Conservation (phyloP, 192 early-diverging fungal species). For the Gonapodya prolifera region DNA sequence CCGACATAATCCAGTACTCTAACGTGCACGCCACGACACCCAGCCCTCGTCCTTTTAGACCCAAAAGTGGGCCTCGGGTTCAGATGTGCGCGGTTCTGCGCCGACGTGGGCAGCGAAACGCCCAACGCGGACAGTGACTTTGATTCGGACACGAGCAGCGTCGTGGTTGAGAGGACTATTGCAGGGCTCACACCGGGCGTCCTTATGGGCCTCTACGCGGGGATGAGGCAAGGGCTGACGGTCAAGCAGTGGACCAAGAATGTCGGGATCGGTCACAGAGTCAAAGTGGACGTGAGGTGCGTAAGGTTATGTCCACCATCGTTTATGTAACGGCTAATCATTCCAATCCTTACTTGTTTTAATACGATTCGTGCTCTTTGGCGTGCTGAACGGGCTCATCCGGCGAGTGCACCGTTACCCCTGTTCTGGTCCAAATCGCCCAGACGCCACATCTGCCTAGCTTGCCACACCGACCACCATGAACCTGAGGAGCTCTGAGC, state of each 20-base stretch:
- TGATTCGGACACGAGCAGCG: neutral
- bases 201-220: slow-evolving; percentile 59
- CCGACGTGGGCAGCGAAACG: neutral
- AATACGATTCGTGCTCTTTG: slow-evolving; percentile 84
- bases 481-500: neutral
- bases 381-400: slow-evolving; percentile 69
- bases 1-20: slow-evolving; percentile 91
- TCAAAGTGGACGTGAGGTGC: slow-evolving; percentile 71
- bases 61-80: neutral
- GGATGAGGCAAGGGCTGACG: slow-evolving; percentile 59
- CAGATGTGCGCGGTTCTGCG: neutral
- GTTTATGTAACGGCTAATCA: slow-evolving; percentile 10
- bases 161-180: neutral
- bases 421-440: slow-evolving; percentile 20
- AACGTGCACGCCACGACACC: slow-evolving; percentile 71
- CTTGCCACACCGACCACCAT: neutral
- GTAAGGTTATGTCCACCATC: too few species aligned
- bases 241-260: slow-evolving; percentile 81
- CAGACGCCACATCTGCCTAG: neutral
- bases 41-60: slow-evolving; percentile 46
- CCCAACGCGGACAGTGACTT: neutral
- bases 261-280: slow-evolving; percentile 37
- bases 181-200: slow-evolving; percentile 29
- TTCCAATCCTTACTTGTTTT: neutral
- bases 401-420: slow-evolving; percentile 89